phyloP scores from a whole-genome alignment of 805 yeast species.

The Candida succiphila region DNA sequence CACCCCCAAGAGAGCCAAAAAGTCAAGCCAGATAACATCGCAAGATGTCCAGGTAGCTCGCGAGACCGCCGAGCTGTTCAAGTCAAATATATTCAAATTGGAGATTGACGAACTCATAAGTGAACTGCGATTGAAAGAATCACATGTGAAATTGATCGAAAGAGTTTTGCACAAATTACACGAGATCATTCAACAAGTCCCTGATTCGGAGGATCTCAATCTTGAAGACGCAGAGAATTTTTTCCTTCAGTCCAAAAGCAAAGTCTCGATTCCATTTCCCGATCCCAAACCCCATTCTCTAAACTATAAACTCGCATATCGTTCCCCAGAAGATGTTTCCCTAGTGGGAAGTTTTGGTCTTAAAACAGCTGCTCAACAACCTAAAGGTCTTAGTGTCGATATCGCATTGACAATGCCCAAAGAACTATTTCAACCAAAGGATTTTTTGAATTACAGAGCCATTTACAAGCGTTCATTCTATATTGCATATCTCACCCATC shows the following conservation, averaged over 20 bases:
- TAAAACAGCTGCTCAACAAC: slow-evolving; percentile 65
- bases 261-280: slow-evolving; percentile 70
- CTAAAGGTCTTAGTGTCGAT: slow-evolving; percentile 59
- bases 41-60: slow-evolving; percentile 87
- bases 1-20: slow-evolving; percentile 13
- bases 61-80: slow-evolving; percentile 90
- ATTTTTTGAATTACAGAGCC: slow-evolving; percentile 82
- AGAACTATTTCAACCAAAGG: slow-evolving; percentile 70
- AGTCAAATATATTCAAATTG: slow-evolving; percentile 88
- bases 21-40: slow-evolving; percentile 33
- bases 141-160: slow-evolving; percentile 56
- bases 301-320: slow-evolving; percentile 62
- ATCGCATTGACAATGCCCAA: slow-evolving; percentile 77
- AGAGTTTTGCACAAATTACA: slow-evolving; percentile 67
- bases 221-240: slow-evolving; percentile 50
- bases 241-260: slow-evolving; percentile 33
- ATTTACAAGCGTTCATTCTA: slow-evolving; percentile 86
- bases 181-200: slow-evolving; percentile 55
- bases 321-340: slow-evolving; percentile 63
- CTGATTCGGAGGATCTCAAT: slow-evolving; percentile 36
- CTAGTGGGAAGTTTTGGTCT: slow-evolving; percentile 86
- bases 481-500: slow-evolving; percentile 65
- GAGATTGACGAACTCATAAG: slow-evolving; percentile 86
- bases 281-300: slow-evolving; percentile 73
- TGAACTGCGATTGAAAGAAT: slow-evolving; percentile 69